Base-by-base conservation (phyloP, 2,329 filamentous ascomycete genomes). In the Colletotrichum sp. region DNA sequence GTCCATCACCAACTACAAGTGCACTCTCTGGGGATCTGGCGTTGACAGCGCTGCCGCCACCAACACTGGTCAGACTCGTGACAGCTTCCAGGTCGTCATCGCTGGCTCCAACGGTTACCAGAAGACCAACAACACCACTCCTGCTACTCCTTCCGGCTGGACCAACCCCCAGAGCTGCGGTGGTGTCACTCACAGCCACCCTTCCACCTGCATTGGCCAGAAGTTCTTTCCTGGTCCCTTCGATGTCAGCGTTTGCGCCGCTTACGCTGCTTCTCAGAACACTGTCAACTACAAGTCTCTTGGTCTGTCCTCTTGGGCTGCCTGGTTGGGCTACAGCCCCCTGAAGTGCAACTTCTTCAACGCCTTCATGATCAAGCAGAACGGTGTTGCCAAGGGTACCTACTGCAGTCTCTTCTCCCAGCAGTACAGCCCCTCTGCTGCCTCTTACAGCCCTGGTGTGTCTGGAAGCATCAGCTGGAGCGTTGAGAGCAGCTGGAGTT, bases 91-190 rank as follows among this genome's bases (percentile, higher is more conserved):
- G 34, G 77, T 78, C 6, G 70, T 76, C 16, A 76, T 78, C 10
- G 59, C 73, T 49, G 77, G 55, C 34, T 78, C 77, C 62, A 78
- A 78, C 77, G 77, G 77, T 2, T 78, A 78, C 44, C 57, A 76
- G 71, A 76, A 76, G 70, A 76, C 74, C 12, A 76, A 74, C 70
- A 74, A 49, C 65, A 76, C 74, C 10, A 69, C 57, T 9, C 74
- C 74, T 18, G 0, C 28, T 12, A 74, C 16, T 21, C 74, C 74
- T 26, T 34, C 74, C 36, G 74, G 74, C 70, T 76, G 74, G 74
- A 76, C 44, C 13, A 76, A 76, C 44, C 74, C 74, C 44, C 44
- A 74, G 65, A 52, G 18, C 70, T 76, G 74, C 70, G 34, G 71
- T 34, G 13, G 64, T 13, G 8, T 8, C 2, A 36, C 69, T 36